Evolutionary conservation across 2,329 filamentous ascomycete genomes (phyloP).

Genomic region (Thelonectria discophora): DNA sequence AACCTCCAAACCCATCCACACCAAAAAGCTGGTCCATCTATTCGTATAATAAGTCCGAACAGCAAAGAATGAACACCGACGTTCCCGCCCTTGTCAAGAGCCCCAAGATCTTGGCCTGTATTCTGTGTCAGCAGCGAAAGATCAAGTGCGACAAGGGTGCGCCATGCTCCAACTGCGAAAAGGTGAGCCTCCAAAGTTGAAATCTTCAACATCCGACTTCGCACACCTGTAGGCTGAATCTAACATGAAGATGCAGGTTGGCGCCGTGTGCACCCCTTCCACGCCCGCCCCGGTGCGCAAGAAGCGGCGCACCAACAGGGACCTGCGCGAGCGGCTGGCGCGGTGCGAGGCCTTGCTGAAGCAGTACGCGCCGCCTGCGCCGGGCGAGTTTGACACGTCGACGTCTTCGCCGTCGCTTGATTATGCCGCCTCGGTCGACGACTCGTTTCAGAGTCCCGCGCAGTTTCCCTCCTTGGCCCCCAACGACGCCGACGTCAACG

Average conservation of each 20-base stretch:
- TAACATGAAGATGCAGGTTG: slow-evolving; percentile 12
- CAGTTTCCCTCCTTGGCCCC: neutral
- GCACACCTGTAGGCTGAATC: neutral
- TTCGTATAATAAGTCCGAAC: neutral
- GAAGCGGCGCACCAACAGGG: slow-evolving; percentile 41
- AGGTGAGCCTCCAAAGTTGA: slow-evolving; percentile 17
- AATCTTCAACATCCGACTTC: no score
- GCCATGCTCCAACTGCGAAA: slow-evolving; percentile 25
- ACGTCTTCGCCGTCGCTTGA: slow-evolving; percentile 5
- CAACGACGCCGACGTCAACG: neutral
- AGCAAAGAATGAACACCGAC: slow-evolving; percentile 12
- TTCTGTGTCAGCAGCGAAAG: slow-evolving; percentile 20
- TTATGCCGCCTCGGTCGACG: slow-evolving; percentile 5
- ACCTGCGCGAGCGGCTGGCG: slow-evolving; percentile 39
- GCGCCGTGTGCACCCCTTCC: slow-evolving; percentile 38
- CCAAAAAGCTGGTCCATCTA: no score
- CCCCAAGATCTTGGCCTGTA: slow-evolving; percentile 16
- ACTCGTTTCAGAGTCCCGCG: slow-evolving; percentile 10
- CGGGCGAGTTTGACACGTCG: neutral
- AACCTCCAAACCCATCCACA: neutral
- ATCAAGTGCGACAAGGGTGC: slow-evolving; percentile 13
- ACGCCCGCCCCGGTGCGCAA: slow-evolving; percentile 42
- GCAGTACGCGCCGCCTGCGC: slow-evolving; percentile 22
- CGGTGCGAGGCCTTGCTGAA: slow-evolving; percentile 38
- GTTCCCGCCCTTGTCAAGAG: slow-evolving; percentile 2